These are phyloP conservation scores for Colletotrichum sp. DNA, from an alignment of 2,329 filamentous ascomycete species.

Conservation along the genomic window DNA sequence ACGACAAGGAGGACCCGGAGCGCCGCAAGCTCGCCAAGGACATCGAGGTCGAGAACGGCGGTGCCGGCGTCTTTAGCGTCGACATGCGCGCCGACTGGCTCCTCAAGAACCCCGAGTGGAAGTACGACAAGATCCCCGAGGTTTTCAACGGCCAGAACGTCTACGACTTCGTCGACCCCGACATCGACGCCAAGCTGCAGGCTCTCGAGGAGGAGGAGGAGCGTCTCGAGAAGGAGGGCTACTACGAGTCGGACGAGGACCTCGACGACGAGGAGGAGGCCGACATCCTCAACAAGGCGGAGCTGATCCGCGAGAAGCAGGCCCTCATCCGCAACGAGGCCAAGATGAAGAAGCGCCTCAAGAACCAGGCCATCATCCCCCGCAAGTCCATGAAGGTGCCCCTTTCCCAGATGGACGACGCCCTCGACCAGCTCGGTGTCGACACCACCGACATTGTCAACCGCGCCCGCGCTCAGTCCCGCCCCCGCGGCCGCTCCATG, in stretches of 20 bases:
- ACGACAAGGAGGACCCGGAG: slow-evolving; percentile 88
- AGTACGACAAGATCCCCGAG: slow-evolving; percentile 94
- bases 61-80: slow-evolving; percentile 94
- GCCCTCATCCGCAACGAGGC: slow-evolving; percentile 91
- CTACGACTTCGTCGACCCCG: slow-evolving; percentile 95
- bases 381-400: slow-evolving; percentile 82
- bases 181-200: slow-evolving; percentile 91
- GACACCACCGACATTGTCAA: slow-evolving; percentile 78
- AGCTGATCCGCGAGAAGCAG: slow-evolving; percentile 94
- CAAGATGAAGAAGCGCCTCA: slow-evolving; percentile 93
- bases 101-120: slow-evolving; percentile 90
- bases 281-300: slow-evolving; percentile 88
- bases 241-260: slow-evolving; percentile 85
- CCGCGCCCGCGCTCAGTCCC: slow-evolving; percentile 73
- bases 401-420: slow-evolving; percentile 84
- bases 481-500: slow-evolving; percentile 73
- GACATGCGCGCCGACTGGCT: slow-evolving; percentile 90
- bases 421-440: slow-evolving; percentile 84
- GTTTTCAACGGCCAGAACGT: slow-evolving; percentile 96
- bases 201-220: slow-evolving; percentile 96
- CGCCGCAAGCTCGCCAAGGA: slow-evolving; percentile 82
- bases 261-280: slow-evolving; percentile 89
- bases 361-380: slow-evolving; percentile 95
- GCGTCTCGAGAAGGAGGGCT: slow-evolving; percentile 87
- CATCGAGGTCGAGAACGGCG: slow-evolving; percentile 89